Base-by-base conservation (phyloP, 768 basidiomycete genomes). In the Mycena latifolia region DNA sequence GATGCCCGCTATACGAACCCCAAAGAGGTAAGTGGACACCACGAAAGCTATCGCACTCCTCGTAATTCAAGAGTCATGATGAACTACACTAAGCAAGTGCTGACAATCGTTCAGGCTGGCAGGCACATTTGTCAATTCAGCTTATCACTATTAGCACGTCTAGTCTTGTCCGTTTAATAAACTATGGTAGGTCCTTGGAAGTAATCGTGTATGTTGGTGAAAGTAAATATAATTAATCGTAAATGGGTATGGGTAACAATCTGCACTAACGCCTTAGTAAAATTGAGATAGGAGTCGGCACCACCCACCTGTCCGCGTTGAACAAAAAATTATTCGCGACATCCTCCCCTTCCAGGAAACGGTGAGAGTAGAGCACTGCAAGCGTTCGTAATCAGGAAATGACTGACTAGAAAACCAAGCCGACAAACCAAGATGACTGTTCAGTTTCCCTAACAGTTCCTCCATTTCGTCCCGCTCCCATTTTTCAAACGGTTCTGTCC, bases 291-390 rank as follows among this genome's bases (percentile, higher is more conserved):
- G 18, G 37, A 37, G 46, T 6, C 8, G 33, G 45, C 10, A 48
- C 14, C 12, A 75, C 84, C 64, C 67, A 91, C 92, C 86, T 85
- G 74, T 97, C 96, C 29, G 94, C 88, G 73, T 93, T 94, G 80
- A 97, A 97, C 65, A 98, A 79, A 81, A 98, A 97, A 76, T 99
- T 98, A 69, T 96, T 92, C 8, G 92, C 90, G 1, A 88, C 83
- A 74, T 97, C 95, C 78, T 98, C 96, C n/a, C 88, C 92, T 77
- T 98, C 96, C 65, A 99, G 74, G 81, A 98, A 98, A 14, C 89
- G 88, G 18, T 84, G 92, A 2, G 96, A 90, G 78, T 93, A 93
- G 14, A 94, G 59, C 41, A 98, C 96, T 97, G 18, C 5, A 31
- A n/a, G 50, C 27, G 17, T 47, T 39, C 63, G 33, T 12, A 68